A percentile compares a stretch with the other conserved stretches of the same genome.
phyloP scores from a whole-genome alignment of 2,329 filamentous ascomycete species.

The Xylariaceae sp. region DNA sequence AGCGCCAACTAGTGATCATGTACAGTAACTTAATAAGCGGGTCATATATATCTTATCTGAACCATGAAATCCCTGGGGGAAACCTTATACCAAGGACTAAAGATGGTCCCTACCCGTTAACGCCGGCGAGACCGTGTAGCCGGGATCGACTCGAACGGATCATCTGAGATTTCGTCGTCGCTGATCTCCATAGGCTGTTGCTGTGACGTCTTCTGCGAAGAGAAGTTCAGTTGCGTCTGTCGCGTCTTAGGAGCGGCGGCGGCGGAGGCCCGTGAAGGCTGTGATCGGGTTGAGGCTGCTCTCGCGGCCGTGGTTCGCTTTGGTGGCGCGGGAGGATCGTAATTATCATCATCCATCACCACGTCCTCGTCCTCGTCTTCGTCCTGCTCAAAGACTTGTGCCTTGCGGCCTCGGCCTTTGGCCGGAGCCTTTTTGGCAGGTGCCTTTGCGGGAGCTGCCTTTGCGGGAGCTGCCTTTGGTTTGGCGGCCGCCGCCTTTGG shows the following conservation, averaged over 20 bases:
- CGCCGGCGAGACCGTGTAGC: constrained; percentile 33
- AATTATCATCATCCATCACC: constrained; percentile 57
- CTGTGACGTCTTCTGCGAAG: constrained; percentile 49
- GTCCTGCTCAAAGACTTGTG: constrained; percentile 42
- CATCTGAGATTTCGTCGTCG: constrained; percentile 66
- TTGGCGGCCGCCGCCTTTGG: constrained; percentile 41
- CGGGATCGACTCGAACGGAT: constrained; percentile 60
- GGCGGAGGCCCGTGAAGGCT: constrained; percentile 40
- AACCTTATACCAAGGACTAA: not conserved
- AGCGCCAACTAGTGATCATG: not conserved
- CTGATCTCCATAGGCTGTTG: constrained; percentile 60
- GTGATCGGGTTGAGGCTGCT: constrained; percentile 35
- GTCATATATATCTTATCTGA: not conserved
- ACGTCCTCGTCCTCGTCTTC: constrained; percentile 50
- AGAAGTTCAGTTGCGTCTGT: constrained; percentile 56
- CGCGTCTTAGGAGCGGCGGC: constrained; percentile 38
- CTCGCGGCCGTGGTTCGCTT: constrained; percentile 39
- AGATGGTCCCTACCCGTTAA: not conserved
- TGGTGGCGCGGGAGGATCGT: constrained; percentile 41
- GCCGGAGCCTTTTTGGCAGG: constrained; percentile 50
- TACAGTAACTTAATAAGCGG: not conserved
- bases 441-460: constrained; percentile 36
- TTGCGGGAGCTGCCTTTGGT: constrained; percentile 38
- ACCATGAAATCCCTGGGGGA: not conserved
- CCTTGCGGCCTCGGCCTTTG: constrained; percentile 49